phyloP scores from a whole-genome alignment of 257 asterid species.

The Thymus mandschuricus region DNA sequence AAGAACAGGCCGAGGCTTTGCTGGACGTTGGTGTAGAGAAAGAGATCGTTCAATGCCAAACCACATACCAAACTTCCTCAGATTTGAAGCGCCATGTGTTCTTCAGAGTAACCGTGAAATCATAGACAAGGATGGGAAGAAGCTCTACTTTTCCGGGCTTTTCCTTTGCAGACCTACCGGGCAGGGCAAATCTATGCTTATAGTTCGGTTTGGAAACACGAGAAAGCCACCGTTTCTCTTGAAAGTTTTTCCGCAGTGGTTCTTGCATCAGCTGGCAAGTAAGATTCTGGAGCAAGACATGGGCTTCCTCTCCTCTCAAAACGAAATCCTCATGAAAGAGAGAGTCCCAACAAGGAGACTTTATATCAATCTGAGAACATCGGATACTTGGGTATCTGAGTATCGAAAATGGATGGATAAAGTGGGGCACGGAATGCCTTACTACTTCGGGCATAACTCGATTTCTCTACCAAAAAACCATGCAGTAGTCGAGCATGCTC shows the following conservation, averaged over 20 bases:
- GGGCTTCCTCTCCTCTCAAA: conserved; percentile 96
- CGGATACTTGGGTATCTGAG: conserved; percentile 86
- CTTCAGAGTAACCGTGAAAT: conserved; percentile 72
- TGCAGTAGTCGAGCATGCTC: conserved; percentile 89
- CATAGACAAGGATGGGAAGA: conserved; percentile 57
- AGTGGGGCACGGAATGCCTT: conserved; percentile 96
- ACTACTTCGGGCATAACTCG: conserved; percentile 76
- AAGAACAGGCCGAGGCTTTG: conserved; percentile 79
- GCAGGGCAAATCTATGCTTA: conserved; percentile 93
- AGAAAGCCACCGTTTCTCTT: conserved; percentile 47
- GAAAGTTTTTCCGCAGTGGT: conserved; percentile 71
- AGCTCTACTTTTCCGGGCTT: conserved; percentile 61
- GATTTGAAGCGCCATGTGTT: conserved; percentile 85
- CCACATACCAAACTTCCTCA: conserved; percentile 56
- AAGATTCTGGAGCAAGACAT: conserved; percentile 95
- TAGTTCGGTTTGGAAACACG: conserved; percentile 82
- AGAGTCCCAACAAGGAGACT: conserved; percentile 74
- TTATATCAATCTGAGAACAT: conserved; percentile 71
- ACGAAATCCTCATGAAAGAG: conserved; percentile 76
- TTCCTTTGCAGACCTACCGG: conserved; percentile 91
- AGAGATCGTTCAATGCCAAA: conserved; percentile 54
- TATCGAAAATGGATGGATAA: conserved; percentile 95
- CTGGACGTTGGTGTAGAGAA: conserved; percentile 84
- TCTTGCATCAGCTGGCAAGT: conserved; percentile 74
- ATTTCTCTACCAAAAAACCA: conserved; percentile 60